Conservation (phyloP, 1,284 basidiomycete genomes). For the Hypsizygus ulmarius region DNA sequence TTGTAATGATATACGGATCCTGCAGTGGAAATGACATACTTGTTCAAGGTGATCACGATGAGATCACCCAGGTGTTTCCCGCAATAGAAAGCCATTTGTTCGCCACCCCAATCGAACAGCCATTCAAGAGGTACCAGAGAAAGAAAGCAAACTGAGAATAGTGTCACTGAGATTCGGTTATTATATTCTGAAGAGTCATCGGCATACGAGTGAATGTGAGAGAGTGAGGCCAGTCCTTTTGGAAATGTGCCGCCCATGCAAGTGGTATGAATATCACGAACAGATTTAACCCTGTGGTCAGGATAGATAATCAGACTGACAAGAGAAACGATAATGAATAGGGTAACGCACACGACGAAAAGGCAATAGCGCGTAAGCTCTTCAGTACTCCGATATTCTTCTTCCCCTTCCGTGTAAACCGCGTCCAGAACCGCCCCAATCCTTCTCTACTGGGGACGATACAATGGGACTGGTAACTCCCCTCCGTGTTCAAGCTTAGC, state of each 20-base stretch:
- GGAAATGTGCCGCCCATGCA: constrained; percentile 61
- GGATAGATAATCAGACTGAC: background rate
- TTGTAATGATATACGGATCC: constrained; percentile 1
- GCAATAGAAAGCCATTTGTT: constrained; percentile 58
- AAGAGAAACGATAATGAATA: constrained; percentile 3
- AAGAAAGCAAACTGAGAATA: constrained; percentile 48
- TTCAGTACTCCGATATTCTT: constrained; percentile 41
- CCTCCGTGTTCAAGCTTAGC: background rate
- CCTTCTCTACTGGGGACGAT: constrained; percentile 9
- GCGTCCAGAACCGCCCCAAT: constrained; percentile 12
- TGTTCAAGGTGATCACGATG: constrained; percentile 57
- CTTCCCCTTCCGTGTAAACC: constrained; percentile 37
- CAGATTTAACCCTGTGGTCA: constrained; percentile 52
- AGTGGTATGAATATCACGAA: constrained; percentile 61
- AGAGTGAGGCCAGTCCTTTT: constrained; percentile 14
- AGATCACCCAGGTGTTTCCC: constrained; percentile 59
- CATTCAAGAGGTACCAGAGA: constrained; percentile 57
- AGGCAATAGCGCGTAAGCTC: constrained; percentile 45
- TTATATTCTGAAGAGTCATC: background rate
- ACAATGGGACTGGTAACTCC: background rate
- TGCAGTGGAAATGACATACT: constrained; percentile 37
- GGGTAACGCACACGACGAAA: constrained; percentile 52
- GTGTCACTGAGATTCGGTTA: background rate
- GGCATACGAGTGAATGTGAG: constrained; percentile 40
- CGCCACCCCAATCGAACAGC: constrained; percentile 59